phyloP scores from a whole-genome alignment of 495 filamentous ascomycete species.

The Beverwykella pulmonaria region DNA sequence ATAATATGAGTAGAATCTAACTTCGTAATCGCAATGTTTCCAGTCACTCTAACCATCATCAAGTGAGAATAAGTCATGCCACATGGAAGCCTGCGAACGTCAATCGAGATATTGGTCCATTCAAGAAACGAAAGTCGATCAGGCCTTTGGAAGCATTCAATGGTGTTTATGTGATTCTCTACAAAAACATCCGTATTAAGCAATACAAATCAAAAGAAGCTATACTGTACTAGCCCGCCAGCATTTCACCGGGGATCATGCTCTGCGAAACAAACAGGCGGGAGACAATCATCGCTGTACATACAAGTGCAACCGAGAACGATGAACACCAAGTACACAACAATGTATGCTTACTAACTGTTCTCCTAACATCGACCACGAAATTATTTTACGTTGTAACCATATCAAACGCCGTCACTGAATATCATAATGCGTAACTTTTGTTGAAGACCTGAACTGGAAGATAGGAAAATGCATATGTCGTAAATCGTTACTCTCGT shows the following conservation, averaged over 20 bases:
- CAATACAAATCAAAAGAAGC: slow-evolving; percentile 1
- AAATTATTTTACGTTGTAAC: background rate
- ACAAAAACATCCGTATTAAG: slow-evolving; percentile 14
- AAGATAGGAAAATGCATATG: background rate
- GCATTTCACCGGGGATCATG: slow-evolving; percentile 4
- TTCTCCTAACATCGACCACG: background rate
- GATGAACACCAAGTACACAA: background rate
- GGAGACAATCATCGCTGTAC: background rate
- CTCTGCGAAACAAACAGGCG: slow-evolving; percentile 6
- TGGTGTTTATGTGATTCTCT: slow-evolving; percentile 7
- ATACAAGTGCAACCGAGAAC: background rate
- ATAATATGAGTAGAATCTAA: too few relatives aligned
- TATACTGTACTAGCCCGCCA: slow-evolving; percentile 12
- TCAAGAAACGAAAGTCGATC: too few relatives aligned
- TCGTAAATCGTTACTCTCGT: background rate
- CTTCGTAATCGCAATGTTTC: too few relatives aligned
- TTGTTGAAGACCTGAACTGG: background rate
- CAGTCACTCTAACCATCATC: background rate
- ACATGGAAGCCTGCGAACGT: too few relatives aligned
- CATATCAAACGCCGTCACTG: background rate
- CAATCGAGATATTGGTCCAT: too few relatives aligned
- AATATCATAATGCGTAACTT: slow-evolving; percentile 2
- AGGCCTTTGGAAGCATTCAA: background rate
- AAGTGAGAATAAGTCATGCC: background rate
- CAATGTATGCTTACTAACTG: too few relatives aligned